Conservation (phyloP, 2,329 filamentous ascomycete genomes). For the Xylaria polymorpha region DNA sequence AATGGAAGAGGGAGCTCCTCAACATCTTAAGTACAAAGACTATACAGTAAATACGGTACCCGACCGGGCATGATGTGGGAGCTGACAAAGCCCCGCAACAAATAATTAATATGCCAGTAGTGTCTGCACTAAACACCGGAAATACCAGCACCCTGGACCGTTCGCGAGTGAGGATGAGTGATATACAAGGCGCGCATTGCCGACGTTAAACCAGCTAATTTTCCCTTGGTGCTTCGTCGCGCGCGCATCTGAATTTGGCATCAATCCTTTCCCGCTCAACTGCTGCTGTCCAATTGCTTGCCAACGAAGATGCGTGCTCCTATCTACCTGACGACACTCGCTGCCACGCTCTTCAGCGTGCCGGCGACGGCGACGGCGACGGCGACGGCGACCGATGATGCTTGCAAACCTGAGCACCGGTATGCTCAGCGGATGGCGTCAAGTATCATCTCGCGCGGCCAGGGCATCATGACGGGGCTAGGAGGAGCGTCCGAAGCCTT, state of each 20-base stretch:
- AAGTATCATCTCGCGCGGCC: conserved; percentile 50
- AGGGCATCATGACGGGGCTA: conserved; percentile 49
- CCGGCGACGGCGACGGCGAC: conserved; percentile 22
- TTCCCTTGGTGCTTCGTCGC: conserved; percentile 10
- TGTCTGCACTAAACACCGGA: conserved; percentile 17
- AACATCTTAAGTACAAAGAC: neutral
- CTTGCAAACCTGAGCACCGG: neutral
- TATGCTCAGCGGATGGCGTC: conserved; percentile 49
- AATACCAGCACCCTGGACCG: conserved; percentile 16
- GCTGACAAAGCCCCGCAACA: conserved; percentile 3
- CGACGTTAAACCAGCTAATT: neutral
- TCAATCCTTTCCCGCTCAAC: too few species aligned
- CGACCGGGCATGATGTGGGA: neutral
- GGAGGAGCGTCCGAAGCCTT: conserved; percentile 48
- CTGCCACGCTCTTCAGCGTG: conserved; percentile 34
- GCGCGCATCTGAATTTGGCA: too few species aligned
- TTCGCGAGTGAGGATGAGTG: neutral
- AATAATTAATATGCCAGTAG: conserved; percentile 11
- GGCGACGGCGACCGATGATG: conserved; percentile 7
- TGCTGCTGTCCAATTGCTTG: neutral
- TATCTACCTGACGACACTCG: conserved; percentile 33
- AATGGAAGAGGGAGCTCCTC: neutral
- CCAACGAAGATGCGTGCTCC: conserved; percentile 38
- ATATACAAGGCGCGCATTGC: conserved; percentile 30
- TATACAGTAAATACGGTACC: neutral